Base-by-base conservation (phyloP, 2,329 filamentous ascomycete species). In the Neonectria coccinea region DNA sequence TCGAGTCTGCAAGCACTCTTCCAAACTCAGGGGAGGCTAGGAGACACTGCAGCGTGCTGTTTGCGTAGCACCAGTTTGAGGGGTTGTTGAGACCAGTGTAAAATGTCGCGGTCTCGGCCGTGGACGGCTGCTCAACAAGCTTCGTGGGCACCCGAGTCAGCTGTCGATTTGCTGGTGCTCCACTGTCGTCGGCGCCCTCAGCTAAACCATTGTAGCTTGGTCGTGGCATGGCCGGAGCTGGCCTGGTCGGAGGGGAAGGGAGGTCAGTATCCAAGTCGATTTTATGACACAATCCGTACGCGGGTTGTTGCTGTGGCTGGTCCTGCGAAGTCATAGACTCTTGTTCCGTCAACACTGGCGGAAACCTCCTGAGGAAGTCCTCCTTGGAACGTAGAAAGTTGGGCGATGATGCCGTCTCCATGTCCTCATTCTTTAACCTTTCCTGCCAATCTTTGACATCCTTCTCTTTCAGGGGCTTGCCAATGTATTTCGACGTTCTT, bases 11-110 rank as follows among this genome's bases (percentile, higher is more conserved):
- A 75, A 91, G 75, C 82, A 91, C 82, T 80, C 89, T 76, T 79
- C 87, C 82, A 85, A 97, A 85, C 80, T 88, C 79, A 74, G 87
- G 75, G 1, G 94, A 95, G 2, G 90, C 91, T 63, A 92, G 91
- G 18, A 97, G 81, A 65, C 91, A 92, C 78, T 98, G 95, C 27
- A 98, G 83, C 0, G 91, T 90, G n/a, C 93, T 91, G 78, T 97
- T 97, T 84, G 96, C 94, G 75, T 97, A 97, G 77, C 95, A 97
- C 69, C 92, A 94, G 51, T 91, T 90, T 1, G 89, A 88, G 44
- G 93, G 92, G 71, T 97, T 97, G 63, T 89, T 82, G 12, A 97
- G 84, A 0, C 95, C 94, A 11, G 92, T 81, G 42, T 76, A 76
- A 42, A 70, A 64, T 41, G 66, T 76, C 29, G 65, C 51, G 29